These are phyloP conservation scores for Penicillium pancosmium DNA, from an alignment of 495 filamentous ascomycete species.

Conservation along the genomic window DNA sequence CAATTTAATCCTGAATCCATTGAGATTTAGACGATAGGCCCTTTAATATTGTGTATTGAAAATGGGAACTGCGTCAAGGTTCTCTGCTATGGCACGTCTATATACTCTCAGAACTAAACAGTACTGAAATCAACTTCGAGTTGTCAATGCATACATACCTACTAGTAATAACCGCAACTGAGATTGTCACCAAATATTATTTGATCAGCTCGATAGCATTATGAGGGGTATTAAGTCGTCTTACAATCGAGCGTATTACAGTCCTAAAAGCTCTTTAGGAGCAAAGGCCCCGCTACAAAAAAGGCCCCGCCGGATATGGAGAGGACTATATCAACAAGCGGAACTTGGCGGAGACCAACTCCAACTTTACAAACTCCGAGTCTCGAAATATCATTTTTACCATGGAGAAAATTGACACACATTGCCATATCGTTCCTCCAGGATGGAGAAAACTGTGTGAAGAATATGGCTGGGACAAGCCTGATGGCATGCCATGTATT, in stretches of 20 bases:
- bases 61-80: too few relatives aligned
- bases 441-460: conserved; percentile 7
- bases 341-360: neutral
- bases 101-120: too few relatives aligned
- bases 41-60: too few relatives aligned
- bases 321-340: neutral
- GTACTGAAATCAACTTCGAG: too few relatives aligned
- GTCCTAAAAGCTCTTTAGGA: neutral
- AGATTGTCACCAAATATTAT: too few relatives aligned
- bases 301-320: neutral
- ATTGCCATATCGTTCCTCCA: conserved; percentile 1
- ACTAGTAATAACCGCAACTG: too few relatives aligned
- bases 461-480: neutral
- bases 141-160: too few relatives aligned
- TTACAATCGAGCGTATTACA: conserved; percentile 11
- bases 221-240: too few relatives aligned
- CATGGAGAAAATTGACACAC: neutral
- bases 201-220: too few relatives aligned
- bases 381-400: neutral
- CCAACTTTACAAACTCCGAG: neutral
- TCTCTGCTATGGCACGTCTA: too few relatives aligned
- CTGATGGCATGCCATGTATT: neutral
- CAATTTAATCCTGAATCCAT: too few relatives aligned
- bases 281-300: neutral
- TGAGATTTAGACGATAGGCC: too few relatives aligned